These are phyloP conservation scores for Serendipita sp. DNA, from an alignment of 768 basidiomycete genomes.

Conservation along the genomic window DNA sequence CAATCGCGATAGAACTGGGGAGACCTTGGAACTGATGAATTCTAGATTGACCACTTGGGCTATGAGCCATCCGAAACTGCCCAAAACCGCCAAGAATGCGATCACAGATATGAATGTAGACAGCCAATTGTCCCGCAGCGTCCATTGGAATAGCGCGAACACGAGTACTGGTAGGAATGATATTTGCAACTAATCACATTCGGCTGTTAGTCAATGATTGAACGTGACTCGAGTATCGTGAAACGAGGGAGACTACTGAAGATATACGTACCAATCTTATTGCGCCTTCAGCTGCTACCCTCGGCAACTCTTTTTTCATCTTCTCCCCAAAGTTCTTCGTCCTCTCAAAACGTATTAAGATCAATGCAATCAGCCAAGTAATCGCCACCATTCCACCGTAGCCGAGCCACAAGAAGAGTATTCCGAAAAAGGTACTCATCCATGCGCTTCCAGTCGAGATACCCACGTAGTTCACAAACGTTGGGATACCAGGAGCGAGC, in stretches of 20 bases:
- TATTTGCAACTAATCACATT: slow-evolving; percentile 36
- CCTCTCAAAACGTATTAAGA: too few relatives aligned
- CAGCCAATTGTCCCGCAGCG: slow-evolving; percentile 74
- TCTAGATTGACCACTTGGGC: slow-evolving; percentile 21
- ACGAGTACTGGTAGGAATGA: slow-evolving; percentile 51
- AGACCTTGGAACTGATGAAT: too few relatives aligned
- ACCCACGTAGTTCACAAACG: slow-evolving; percentile 58
- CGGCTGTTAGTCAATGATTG: too few relatives aligned
- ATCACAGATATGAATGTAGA: slow-evolving; percentile 65
- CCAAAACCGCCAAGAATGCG: slow-evolving; percentile 35
- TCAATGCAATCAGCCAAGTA: not conserved
- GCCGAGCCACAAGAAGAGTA: slow-evolving; percentile 39
- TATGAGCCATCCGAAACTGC: slow-evolving; percentile 32
- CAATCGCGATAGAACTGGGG: too few relatives aligned
- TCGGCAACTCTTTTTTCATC: not conserved
- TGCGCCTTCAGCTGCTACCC: too few relatives aligned
- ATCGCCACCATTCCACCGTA: not conserved
- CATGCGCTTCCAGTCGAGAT: slow-evolving; percentile 80
- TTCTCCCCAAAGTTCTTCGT: too few relatives aligned
- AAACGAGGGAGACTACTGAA: too few relatives aligned
- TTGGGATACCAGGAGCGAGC: slow-evolving; percentile 62
- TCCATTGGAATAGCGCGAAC: slow-evolving; percentile 85
- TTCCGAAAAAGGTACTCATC: slow-evolving; percentile 69
- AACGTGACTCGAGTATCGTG: too few relatives aligned
- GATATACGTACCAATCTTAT: too few relatives aligned